Evolutionary conservation across 2,329 filamentous ascomycete genomes (phyloP).

Genomic region (Aspergillus tanneri): DNA sequence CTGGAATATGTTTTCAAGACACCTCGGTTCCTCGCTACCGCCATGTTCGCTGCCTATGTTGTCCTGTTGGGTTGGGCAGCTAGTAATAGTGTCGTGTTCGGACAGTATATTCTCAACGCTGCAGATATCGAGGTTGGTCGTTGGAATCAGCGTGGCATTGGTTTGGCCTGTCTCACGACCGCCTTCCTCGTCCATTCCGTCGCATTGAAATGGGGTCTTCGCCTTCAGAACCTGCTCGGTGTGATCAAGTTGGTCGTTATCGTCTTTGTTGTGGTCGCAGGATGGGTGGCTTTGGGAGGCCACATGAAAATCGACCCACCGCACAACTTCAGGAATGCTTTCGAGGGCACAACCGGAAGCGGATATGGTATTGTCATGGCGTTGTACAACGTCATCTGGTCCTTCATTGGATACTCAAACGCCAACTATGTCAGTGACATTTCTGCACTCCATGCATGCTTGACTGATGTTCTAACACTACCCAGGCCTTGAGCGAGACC

Average conservation of each 20-base stretch:
- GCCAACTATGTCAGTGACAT: constrained; percentile 56
- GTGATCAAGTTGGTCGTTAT: constrained; percentile 53
- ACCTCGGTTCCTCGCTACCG: constrained; percentile 54
- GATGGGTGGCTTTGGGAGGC: constrained; percentile 42
- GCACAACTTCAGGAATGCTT: constrained; percentile 40
- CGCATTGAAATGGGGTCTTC: constrained; percentile 49
- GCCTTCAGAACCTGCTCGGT: constrained; percentile 52
- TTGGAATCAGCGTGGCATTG: constrained; percentile 53
- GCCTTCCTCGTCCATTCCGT: constrained; percentile 51
- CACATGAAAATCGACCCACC: constrained; percentile 38
- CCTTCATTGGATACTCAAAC: constrained; percentile 61
- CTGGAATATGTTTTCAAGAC: constrained; percentile 54
- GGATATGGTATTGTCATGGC: constrained; percentile 57
- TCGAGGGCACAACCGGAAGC: constrained; percentile 38
- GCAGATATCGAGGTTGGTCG: constrained; percentile 42
- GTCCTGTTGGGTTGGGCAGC: constrained; percentile 54
- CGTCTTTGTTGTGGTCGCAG: constrained; percentile 47
- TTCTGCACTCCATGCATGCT: not conserved
- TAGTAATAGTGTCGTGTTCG: constrained; percentile 54
- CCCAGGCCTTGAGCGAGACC: constrained; percentile 53
- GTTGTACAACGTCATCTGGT: constrained; percentile 62
- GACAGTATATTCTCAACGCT: constrained; percentile 53
- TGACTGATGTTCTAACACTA: constrained; percentile 17
- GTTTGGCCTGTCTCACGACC: constrained; percentile 48
- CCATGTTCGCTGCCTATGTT: constrained; percentile 54